Evolutionary conservation across 2,329 filamentous ascomycete genomes (phyloP), one percentile per base, ranked within the genome.

Genomic region (Aspergillus ochraceoroseus): DNA sequence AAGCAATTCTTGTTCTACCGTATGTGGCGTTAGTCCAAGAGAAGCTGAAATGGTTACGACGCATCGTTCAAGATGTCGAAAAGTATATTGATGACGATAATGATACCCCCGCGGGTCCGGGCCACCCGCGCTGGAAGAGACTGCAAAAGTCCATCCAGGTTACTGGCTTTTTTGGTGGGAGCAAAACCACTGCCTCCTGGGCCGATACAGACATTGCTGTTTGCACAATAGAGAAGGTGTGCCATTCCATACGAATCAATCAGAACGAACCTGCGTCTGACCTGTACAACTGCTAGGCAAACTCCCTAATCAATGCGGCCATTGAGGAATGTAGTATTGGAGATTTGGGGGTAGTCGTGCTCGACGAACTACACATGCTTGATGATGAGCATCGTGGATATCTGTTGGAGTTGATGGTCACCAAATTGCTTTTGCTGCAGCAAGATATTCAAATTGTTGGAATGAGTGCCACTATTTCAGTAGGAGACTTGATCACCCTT

Each of bases 331-430:
- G 76, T 55, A 77, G 72, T 3, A 74, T 87, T 44, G 67, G 72
- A n/a, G 72, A 79, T 13, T 66, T 89, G 29, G 77, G 75, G 32
- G 70, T 80, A 7, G 76, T 87, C 12, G 82, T 88, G 9, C 68
- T 88, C 22, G 85, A 89, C 53, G 85, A 89, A 57, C 66, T 88
- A n/a, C 85, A 89, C 58, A 87, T 89, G 83, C 72, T 88, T 30
- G 81, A 87, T 52, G 85, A 88, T 57, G 81, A 83, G 47, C 76
- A 82, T 49, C 77, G 85, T 8, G 85, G 85, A 3, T 88, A 88
- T 57, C 70, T 88, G 1, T 68, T 88, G 39, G 85, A 89, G 57
- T 68, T 88, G 4, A 77, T 87, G 64, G 79, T 81, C 4, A 84
- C 83, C 3, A 88, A 88, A 55, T 56, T 88, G 19, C 65, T 87